A percentile compares a stretch with the other conserved stretches of the same genome.
These are phyloP conservation scores for Penicillium nucicola DNA, from an alignment of 495 filamentous ascomycete genomes.

Conservation along the genomic window DNA sequence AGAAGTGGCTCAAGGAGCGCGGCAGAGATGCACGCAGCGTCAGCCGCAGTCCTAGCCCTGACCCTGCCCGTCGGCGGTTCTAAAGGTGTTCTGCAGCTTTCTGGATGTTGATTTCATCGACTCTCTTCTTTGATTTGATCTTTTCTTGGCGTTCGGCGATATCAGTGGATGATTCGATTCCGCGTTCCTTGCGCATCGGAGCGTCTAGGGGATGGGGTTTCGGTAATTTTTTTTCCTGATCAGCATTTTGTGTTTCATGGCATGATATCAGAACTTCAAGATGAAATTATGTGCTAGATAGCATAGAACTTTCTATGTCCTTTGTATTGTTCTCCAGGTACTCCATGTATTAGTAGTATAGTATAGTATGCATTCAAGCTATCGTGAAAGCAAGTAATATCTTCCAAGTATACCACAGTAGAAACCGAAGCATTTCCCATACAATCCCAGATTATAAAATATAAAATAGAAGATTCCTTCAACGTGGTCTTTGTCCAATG, in stretches of 20 bases:
- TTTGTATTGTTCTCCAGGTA: too few species aligned
- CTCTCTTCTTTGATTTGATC: slow-evolving; percentile 9
- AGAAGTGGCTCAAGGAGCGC: slow-evolving; percentile 91
- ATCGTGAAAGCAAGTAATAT: too few species aligned
- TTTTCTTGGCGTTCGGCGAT: slow-evolving; percentile 31
- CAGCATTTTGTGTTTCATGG: slow-evolving; percentile 17
- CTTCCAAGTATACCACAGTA: too few species aligned
- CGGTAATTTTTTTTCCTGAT: slow-evolving; percentile 18
- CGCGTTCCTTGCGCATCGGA: slow-evolving; percentile 18
- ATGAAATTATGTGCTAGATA: background rate
- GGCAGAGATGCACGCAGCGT: slow-evolving; percentile 83
- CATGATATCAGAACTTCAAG: slow-evolving; percentile 23
- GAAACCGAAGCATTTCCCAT: too few species aligned
- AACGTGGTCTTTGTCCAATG: too few species aligned
- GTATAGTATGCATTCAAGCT: too few species aligned
- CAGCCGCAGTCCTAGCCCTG: slow-evolving; percentile 69
- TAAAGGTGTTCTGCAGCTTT: slow-evolving; percentile 29
- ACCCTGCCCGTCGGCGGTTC: slow-evolving; percentile 68
- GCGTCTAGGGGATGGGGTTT: slow-evolving; percentile 12
- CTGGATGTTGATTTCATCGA: slow-evolving; percentile 8
- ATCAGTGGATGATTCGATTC: slow-evolving; percentile 17
- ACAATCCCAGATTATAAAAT: too few species aligned
- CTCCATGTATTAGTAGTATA: too few species aligned
- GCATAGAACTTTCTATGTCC: background rate
- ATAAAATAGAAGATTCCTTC: too few species aligned